Evolutionary conservation across 139 green algal species (phyloP).

Genomic region (Chlorella ohadii): DNA sequence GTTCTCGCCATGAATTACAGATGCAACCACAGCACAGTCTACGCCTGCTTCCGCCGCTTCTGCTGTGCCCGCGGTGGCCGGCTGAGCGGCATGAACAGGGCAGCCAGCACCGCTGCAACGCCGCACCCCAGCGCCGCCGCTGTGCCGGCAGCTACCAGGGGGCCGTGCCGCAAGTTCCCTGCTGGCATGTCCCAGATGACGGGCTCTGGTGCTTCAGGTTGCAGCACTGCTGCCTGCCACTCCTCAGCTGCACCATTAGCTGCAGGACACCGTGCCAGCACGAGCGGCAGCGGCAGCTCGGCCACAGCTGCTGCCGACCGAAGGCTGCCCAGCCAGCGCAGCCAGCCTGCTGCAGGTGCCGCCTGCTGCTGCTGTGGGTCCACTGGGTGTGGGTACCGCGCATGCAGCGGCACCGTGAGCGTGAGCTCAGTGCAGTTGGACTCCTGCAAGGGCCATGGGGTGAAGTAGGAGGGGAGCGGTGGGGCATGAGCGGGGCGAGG

Average conservation of each 20-base stretch:
- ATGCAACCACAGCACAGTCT: too few relatives aligned
- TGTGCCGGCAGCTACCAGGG: neutral
- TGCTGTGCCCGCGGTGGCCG: neutral
- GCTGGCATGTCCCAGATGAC: slow-evolving; percentile 16
- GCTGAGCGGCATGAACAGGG: neutral
- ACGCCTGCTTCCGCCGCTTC: neutral
- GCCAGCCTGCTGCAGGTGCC: too few relatives aligned
- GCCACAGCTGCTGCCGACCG: neutral
- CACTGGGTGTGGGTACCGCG: slow-evolving; percentile 24
- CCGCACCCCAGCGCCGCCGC: neutral
- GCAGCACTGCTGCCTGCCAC: slow-evolving; percentile 3
- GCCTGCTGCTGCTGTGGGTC: neutral
- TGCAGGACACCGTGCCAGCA: slow-evolving; percentile 25
- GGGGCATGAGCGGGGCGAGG: too few relatives aligned
- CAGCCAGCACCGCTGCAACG: slow-evolving; percentile 1
- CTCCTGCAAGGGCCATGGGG: neutral
- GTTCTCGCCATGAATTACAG: too few relatives aligned
- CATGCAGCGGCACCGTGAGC: slow-evolving; percentile 24
- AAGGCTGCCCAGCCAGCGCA: neutral
- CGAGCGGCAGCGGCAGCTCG: neutral
- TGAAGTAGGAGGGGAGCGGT: neutral
- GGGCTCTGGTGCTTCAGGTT: neutral
- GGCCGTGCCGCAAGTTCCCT: slow-evolving; percentile 9
- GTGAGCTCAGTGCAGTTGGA: slow-evolving; percentile 1
- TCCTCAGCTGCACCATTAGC: neutral